Evolutionary conservation across 2,329 filamentous ascomycete species (phyloP), one percentile per base, ranked within the genome.

Genomic region (Cercospora sojina): DNA sequence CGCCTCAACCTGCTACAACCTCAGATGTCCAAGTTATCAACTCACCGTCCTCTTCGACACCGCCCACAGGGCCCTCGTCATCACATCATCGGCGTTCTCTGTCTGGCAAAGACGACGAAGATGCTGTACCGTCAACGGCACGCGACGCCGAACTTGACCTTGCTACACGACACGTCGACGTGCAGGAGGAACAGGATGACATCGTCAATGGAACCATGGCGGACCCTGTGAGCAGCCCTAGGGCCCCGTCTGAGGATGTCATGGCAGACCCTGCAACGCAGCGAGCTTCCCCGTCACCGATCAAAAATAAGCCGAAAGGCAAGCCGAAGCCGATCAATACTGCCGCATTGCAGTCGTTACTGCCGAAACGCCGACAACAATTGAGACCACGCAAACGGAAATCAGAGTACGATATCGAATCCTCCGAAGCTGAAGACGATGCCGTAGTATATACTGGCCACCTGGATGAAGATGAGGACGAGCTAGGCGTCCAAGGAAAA

Each of bases 281-380:
- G 58, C 60, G 49, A 38, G 43, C 67, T 20, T 74, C 74, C 31
- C 73, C 72, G 38, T 64, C 67, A 41, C 69, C 65, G 3, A 62
- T 51, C 53, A 72, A 66, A 23, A 68, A 62, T 49, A 74, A 71
- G 60, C 57, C 27, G 71, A 67, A 71, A 65, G 73, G 76, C 60
- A 71, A 75, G 51, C 43, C 67, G 5, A 76, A 72, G 72, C 72
- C 73, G 18, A 68, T 78, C 31, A 80, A 80, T 7, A 83, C 82
- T 27, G 80, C 81, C 3, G 78, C 79, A 27, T 73, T 84, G 20
- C 81, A 82, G 67, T 75, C 77, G 6, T 71, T 84, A 7, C 75
- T 84, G 16, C 82, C 82, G 10, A 81, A 79, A 66, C 76, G 80
- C 63, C 71, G 74, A 38, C 76, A 73, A 59, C 65, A 74, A 18